Conservation (phyloP, 1,284 basidiomycete species). For the Moesziomyces globuligerus region DNA sequence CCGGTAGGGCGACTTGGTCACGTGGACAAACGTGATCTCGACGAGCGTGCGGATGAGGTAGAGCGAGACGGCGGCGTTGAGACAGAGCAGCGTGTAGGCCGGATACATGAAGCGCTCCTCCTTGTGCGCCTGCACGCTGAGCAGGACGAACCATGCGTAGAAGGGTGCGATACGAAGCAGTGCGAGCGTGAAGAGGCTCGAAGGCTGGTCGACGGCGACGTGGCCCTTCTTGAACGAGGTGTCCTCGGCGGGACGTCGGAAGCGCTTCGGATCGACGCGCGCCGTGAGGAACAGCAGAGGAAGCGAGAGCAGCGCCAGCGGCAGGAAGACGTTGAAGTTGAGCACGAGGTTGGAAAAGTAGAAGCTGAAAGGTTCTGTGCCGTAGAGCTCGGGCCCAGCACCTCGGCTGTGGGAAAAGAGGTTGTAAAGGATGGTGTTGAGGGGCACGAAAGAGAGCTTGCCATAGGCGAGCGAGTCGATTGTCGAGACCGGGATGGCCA, state of each 20-base stretch:
- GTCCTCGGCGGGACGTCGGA: constrained; percentile 76
- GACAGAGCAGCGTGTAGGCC: constrained; percentile 87
- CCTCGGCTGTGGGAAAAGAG: constrained; percentile 76
- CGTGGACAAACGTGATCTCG: constrained; percentile 44
- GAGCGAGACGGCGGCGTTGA: constrained; percentile 85
- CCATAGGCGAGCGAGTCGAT: constrained; percentile 88
- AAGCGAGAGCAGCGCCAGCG: constrained; percentile 73
- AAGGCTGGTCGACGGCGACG: constrained; percentile 17
- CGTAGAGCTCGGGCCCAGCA: constrained; percentile 87
- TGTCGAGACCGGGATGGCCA: constrained; percentile 71
- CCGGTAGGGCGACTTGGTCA: constrained; percentile 57
- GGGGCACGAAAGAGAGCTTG: constrained; percentile 79
- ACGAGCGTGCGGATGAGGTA: constrained; percentile 71
- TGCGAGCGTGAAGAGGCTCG: constrained; percentile 70
- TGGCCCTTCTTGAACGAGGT: constrained; percentile 27
- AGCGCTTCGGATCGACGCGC: constrained; percentile 78
- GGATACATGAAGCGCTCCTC: constrained; percentile 99
- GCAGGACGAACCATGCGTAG: constrained; percentile 86
- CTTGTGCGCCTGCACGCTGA: constrained; percentile 88
- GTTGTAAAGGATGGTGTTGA: constrained; percentile 95
- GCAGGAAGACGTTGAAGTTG: constrained; percentile 89
- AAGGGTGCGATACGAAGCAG: constrained; percentile 81
- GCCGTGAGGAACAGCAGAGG: constrained; percentile 84
- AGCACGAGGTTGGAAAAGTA: constrained; percentile 73
- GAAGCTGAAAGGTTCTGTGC: constrained; percentile 80